These are phyloP conservation scores for Agrocybe praecox DNA, from an alignment of 768 basidiomycete species.

Conservation along the genomic window DNA sequence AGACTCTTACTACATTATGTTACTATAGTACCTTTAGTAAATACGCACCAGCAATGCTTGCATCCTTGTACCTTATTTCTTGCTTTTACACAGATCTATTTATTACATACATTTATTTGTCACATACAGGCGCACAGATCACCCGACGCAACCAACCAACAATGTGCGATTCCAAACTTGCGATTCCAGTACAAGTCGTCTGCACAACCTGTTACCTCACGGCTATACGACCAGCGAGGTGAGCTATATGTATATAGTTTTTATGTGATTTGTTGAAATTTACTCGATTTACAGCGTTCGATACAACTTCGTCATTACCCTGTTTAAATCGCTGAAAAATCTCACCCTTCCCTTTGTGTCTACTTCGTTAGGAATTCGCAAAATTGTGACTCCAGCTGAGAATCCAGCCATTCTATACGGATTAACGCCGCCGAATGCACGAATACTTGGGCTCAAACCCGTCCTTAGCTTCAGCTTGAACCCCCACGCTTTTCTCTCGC, in stretches of 20 bases:
- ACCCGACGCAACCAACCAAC: not conserved
- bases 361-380: constrained; percentile 95
- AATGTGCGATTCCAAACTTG: constrained; percentile 97
- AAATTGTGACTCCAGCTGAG: constrained; percentile 92
- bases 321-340: constrained; percentile 70
- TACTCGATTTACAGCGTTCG: constrained; percentile 39
- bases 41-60: no score
- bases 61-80: no score
- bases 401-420: constrained; percentile 79
- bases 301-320: constrained; percentile 49
- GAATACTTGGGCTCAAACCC: constrained; percentile 55
- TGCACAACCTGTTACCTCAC: constrained; percentile 93
- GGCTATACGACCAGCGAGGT: constrained; percentile 96
- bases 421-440: constrained; percentile 65
- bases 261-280: constrained; percentile 16
- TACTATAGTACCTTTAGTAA: no score
- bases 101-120: no score
- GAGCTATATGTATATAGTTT: constrained; percentile 23
- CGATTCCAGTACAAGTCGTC: constrained; percentile 91
- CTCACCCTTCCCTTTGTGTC: constrained; percentile 96
- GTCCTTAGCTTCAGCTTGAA: constrained; percentile 64
- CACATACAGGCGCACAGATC: no score
- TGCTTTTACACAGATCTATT: no score
- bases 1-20: no score
- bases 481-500: no score